These are phyloP conservation scores for Pelargonium myrrhifolium DNA, from an alignment of 441 rosid species.

Conservation along the genomic window DNA sequence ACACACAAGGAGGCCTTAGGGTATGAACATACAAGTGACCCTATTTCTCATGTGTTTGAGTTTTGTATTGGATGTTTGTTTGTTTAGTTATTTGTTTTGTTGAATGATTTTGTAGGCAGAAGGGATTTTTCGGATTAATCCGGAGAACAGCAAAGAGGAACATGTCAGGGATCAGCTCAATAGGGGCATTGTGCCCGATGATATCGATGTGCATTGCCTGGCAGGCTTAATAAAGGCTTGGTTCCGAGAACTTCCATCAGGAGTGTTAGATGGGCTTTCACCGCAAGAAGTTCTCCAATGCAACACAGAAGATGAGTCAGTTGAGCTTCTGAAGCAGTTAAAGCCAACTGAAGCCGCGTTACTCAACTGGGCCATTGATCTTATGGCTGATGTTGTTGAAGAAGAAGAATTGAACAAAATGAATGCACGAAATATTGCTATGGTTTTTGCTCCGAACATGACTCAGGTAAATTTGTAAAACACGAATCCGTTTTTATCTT, in stretches of 20 bases:
- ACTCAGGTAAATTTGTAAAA: slow-evolving; percentile 38
- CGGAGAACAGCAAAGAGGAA: slow-evolving; percentile 70
- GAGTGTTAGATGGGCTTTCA: slow-evolving; percentile 63
- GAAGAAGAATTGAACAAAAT: slow-evolving; percentile 62
- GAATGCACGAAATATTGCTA: slow-evolving; percentile 65
- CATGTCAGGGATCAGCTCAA: slow-evolving; percentile 60
- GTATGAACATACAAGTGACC: slow-evolving; percentile 20
- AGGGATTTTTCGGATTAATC: slow-evolving; percentile 67
- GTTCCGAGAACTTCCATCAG: slow-evolving; percentile 68
- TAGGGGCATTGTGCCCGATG: slow-evolving; percentile 53
- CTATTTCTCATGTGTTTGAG: background rate
- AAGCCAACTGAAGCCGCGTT: slow-evolving; percentile 65
- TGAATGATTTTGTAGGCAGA: slow-evolving; percentile 38
- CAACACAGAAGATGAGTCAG: slow-evolving; percentile 51
- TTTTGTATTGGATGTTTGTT: slow-evolving; percentile 1
- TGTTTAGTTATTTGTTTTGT: background rate
- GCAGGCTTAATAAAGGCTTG: slow-evolving; percentile 72
- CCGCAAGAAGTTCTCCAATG: slow-evolving; percentile 61
- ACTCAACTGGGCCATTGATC: slow-evolving; percentile 62
- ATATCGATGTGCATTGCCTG: slow-evolving; percentile 55
- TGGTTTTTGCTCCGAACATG: slow-evolving; percentile 69
- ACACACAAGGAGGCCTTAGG: slow-evolving; percentile 56
- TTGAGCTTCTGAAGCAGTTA: slow-evolving; percentile 47
- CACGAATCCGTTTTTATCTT: background rate
- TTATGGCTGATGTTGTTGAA: slow-evolving; percentile 71